These are phyloP conservation scores for Penicillium herquei DNA, from an alignment of 495 filamentous ascomycete species.

Conservation along the genomic window DNA sequence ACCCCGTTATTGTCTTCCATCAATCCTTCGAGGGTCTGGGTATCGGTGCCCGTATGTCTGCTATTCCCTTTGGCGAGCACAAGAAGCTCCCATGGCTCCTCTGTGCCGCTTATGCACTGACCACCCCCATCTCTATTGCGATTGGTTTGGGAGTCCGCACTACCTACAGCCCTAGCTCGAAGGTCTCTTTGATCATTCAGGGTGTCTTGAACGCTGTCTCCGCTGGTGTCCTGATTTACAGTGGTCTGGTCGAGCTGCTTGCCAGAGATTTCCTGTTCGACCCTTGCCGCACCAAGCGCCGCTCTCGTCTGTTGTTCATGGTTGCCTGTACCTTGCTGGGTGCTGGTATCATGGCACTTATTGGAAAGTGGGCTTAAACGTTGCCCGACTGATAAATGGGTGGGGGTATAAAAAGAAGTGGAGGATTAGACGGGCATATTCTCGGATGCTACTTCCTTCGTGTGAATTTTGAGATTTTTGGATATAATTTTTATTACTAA, in stretches of 20 bases:
- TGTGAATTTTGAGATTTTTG: not conserved
- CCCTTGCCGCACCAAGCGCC: slow-evolving; percentile 30
- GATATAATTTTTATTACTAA: not conserved
- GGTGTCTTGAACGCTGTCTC: slow-evolving; percentile 39
- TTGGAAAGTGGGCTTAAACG: slow-evolving; percentile 38
- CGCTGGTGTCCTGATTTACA: slow-evolving; percentile 40
- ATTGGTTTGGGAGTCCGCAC: slow-evolving; percentile 38
- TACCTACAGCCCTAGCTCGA: slow-evolving; percentile 32
- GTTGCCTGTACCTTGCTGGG: slow-evolving; percentile 29
- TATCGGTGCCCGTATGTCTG: slow-evolving; percentile 39
- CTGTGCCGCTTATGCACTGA: slow-evolving; percentile 38
- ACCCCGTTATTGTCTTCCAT: slow-evolving; percentile 61
- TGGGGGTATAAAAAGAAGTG: no score
- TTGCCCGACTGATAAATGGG: no score
- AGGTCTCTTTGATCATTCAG: slow-evolving; percentile 20
- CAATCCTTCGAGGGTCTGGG: slow-evolving; percentile 29
- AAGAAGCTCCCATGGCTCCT: slow-evolving; percentile 36
- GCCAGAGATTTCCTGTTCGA: slow-evolving; percentile 42
- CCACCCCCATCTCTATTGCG: slow-evolving; percentile 39
- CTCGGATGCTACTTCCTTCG: no score
- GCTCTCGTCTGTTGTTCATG: slow-evolving; percentile 34
- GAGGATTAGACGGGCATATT: no score
- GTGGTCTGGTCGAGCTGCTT: slow-evolving; percentile 39
- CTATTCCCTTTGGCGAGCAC: slow-evolving; percentile 47
- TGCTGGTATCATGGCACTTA: slow-evolving; percentile 35